Base-by-base conservation (phyloP, 1,139 yeast species). In the Hansenula sp. region DNA sequence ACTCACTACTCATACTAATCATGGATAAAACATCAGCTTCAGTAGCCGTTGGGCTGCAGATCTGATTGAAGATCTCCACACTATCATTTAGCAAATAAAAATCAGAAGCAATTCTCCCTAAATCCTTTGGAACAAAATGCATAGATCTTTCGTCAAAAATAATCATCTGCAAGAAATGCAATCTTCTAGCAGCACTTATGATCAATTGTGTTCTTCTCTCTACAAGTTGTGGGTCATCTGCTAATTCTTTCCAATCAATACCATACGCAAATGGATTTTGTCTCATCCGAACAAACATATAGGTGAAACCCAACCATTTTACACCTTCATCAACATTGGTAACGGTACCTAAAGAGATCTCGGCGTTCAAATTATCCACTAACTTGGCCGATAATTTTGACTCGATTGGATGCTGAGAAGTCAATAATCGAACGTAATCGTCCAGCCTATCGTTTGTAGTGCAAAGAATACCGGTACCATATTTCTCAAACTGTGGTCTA, bases 341-440 rank as follows among this genome's bases (percentile, higher is more conserved):
- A 3, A 94, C 99, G 0, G 96, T 90, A 1, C 99, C 99, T 27
- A 93, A 67, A 0, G 98, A 84, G 21, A 94, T 90, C 61, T 94
- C 99, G 0, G 99, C 99, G 63, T 94, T 94, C 59, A 94, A 71
- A 54, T 91, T 91, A 62, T 94, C 99, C 15, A 87, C 91, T 31
- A 94, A 65, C 57, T 87, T 89, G 0, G 79, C 83, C 47, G 82
- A 74, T 40, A 94, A 70, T 48, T 81, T 79, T 0, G 97, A 89
- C 62, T 94, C 99, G 48, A 94, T 93, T 0, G 99, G 97, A 65
- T 90, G 96, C 59, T 94, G 99, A 51, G 94, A 96, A 0, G 96
- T 84, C 28, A 94, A 77, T 31, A 91, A 72, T 0, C 95, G 81
- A 21, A 94, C 77, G 58, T 93, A 94, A 57, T 89, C 96, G 54